Evolutionary conservation across 192 early-diverging fungal species (phyloP).

Genomic region (Backusella morwellensis): DNA sequence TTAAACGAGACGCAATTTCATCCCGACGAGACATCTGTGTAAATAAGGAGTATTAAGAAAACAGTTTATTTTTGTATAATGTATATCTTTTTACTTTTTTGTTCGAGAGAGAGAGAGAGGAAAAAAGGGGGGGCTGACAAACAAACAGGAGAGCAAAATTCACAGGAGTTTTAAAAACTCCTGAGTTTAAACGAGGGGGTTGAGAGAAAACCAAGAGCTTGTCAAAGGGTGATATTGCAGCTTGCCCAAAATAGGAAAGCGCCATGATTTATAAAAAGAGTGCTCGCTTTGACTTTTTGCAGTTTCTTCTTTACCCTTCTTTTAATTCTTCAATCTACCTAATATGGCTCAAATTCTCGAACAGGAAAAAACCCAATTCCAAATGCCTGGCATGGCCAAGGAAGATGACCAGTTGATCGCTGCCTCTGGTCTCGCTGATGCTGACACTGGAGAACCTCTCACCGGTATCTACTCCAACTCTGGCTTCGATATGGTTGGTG

Average conservation of each 20-base stretch:
- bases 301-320: background rate
- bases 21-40: conserved; percentile 22
- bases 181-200: conserved; percentile 2
- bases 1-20: conserved; percentile 37
- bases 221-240: conserved; percentile 1
- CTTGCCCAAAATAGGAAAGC: conserved; percentile 2
- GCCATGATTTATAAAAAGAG: conserved; percentile 4
- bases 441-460: background rate
- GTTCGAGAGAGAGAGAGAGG: background rate
- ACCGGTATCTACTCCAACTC: conserved; percentile 46
- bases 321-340: conserved; percentile 4
- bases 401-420: background rate
- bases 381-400: background rate
- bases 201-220: background rate
- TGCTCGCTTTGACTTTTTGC: background rate
- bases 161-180: background rate
- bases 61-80: background rate
- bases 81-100: conserved; percentile 5
- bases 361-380: conserved; percentile 1
- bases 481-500: conserved; percentile 45
- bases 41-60: conserved; percentile 1
- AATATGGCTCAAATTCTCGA: conserved; percentile 7
- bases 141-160: background rate
- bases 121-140: background rate
- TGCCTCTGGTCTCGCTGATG: background rate